Evolutionary conservation across 192 early-diverging fungal genomes (phyloP).

Genomic region (Backusella australiensis): DNA sequence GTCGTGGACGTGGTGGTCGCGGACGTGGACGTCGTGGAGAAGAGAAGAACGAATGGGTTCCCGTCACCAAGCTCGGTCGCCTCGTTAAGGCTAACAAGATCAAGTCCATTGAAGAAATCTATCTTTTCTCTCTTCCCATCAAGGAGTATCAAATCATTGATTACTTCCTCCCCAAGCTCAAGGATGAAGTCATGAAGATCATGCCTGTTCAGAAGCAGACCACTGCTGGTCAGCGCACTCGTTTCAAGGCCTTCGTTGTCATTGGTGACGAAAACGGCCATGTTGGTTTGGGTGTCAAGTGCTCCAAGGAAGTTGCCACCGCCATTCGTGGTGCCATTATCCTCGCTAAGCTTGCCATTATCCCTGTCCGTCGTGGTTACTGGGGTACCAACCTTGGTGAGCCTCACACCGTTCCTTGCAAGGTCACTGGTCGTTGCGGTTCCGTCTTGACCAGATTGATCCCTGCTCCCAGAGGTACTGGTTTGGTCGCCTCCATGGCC

Average conservation of each 20-base stretch:
- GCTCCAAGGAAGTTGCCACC: conserved; percentile 99
- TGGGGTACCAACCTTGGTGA: conserved; percentile 96
- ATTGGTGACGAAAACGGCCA: conserved; percentile 97
- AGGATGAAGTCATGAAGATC: conserved; percentile 99
- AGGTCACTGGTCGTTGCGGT: conserved; percentile 97
- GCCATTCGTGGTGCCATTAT: conserved; percentile 98
- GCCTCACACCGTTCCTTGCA: conserved; percentile 97
- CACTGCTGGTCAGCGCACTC: conserved; percentile 98
- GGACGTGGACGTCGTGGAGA: conserved; percentile 43
- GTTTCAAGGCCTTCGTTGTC: conserved; percentile 99
- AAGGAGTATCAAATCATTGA: conserved; percentile 99
- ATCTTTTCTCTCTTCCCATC: conserved; percentile 97
- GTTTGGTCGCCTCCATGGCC: conserved; percentile 91
- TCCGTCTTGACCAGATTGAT: conserved; percentile 90
- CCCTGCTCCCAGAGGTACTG: conserved; percentile 99
- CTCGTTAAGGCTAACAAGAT: conserved; percentile 98
- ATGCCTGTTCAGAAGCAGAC: conserved; percentile 99
- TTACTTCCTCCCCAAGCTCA: conserved; percentile 89
- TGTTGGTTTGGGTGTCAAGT: conserved; percentile 99
- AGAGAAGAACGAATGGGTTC: conserved; percentile 50
- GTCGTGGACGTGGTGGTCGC: conserved; percentile 37
- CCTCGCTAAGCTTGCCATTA: conserved; percentile 97
- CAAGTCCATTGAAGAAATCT: conserved; percentile 96
- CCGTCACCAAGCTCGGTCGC: conserved; percentile 99
- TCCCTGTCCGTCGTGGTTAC: conserved; percentile 98